These are phyloP conservation scores for Sodiomyces alkalinus DNA, from an alignment of 2,329 filamentous ascomycete genomes.

Conservation along the genomic window DNA sequence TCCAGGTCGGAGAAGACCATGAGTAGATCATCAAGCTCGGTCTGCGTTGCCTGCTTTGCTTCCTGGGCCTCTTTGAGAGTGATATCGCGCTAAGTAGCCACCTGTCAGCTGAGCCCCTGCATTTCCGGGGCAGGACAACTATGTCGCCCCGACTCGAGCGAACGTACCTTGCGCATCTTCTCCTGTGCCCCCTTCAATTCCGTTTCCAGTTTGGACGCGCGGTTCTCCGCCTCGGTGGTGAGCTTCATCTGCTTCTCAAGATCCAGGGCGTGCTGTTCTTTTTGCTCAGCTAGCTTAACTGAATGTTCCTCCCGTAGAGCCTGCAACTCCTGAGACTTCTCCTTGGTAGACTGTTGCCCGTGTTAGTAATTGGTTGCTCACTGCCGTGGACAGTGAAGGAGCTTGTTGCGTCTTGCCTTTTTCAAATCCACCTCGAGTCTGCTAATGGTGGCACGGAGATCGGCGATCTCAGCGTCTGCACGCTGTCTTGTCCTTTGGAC, in stretches of 20 bases:
- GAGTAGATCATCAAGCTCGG: constrained; percentile 65
- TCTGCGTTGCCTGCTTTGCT: constrained; percentile 48
- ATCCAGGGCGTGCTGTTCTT: constrained; percentile 29
- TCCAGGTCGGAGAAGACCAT: constrained; percentile 72
- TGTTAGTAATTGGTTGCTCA: not conserved
- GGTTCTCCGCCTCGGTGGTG: constrained; percentile 20
- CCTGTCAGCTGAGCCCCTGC: not conserved
- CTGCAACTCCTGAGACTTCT: constrained; percentile 44
- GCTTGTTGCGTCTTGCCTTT: constrained; percentile 27
- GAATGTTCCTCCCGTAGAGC: constrained; percentile 26
- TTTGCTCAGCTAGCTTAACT: constrained; percentile 19
- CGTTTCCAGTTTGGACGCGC: constrained; percentile 13
- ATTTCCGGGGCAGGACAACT: not conserved
- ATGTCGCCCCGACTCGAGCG: not conserved
- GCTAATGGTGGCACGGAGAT: constrained; percentile 44
- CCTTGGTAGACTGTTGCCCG: constrained; percentile 36
- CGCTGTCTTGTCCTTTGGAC: constrained; percentile 30
- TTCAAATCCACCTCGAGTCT: constrained; percentile 46
- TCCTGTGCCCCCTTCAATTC: constrained; percentile 14
- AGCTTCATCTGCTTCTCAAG: constrained; percentile 30
- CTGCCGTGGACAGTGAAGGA: not conserved
- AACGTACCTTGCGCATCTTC: constrained; percentile 6
- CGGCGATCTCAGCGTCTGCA: constrained; percentile 46
- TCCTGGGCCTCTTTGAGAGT: constrained; percentile 36
- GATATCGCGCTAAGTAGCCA: constrained; percentile 14